Evolutionary conservation across 2,329 filamentous ascomycete genomes (phyloP).

Genomic region (Cryphonectria carpinicola): DNA sequence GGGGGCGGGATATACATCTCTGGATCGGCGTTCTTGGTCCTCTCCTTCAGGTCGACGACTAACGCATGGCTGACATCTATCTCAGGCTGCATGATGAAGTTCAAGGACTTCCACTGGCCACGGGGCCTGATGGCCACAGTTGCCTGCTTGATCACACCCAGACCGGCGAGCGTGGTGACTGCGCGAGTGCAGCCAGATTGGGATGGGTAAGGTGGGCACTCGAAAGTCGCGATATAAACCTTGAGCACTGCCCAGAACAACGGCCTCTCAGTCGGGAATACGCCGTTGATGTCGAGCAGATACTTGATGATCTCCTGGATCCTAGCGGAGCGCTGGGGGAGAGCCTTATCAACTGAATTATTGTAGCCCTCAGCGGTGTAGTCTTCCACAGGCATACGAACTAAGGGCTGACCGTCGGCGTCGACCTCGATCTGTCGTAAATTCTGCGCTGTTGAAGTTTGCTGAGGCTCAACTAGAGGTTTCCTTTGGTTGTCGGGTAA

Average conservation of each 20-base stretch:
- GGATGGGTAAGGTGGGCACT: constrained; percentile 39
- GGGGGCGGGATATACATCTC: constrained; percentile 46
- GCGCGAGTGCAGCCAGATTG: constrained; percentile 18
- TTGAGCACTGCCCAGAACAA: constrained; percentile 53
- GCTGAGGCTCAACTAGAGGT: background rate
- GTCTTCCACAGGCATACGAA: constrained; percentile 30
- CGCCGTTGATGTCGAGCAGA: constrained; percentile 45
- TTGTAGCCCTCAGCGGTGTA: constrained; percentile 25
- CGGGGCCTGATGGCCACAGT: constrained; percentile 25
- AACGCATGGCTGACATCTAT: constrained; percentile 48
- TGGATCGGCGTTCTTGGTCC: constrained; percentile 52
- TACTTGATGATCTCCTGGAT: constrained; percentile 46
- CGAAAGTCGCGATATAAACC: constrained; percentile 49
- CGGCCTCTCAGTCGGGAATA: constrained; percentile 55
- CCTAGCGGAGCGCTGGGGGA: constrained; percentile 35
- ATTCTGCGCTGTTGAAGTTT: background rate
- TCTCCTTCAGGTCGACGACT: constrained; percentile 48
- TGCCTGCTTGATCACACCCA: constrained; percentile 20
- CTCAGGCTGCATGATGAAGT: constrained; percentile 46
- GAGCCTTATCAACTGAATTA: constrained; percentile 20
- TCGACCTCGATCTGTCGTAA: constrained; percentile 3
- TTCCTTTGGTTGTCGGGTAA: background rate
- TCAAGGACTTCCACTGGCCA: constrained; percentile 25
- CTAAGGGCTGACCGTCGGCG: constrained; percentile 7
- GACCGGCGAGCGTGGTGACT: constrained; percentile 40